Evolutionary conservation across 345 rosid genomes (phyloP).

Genomic region (Pugionium dolabratum): DNA sequence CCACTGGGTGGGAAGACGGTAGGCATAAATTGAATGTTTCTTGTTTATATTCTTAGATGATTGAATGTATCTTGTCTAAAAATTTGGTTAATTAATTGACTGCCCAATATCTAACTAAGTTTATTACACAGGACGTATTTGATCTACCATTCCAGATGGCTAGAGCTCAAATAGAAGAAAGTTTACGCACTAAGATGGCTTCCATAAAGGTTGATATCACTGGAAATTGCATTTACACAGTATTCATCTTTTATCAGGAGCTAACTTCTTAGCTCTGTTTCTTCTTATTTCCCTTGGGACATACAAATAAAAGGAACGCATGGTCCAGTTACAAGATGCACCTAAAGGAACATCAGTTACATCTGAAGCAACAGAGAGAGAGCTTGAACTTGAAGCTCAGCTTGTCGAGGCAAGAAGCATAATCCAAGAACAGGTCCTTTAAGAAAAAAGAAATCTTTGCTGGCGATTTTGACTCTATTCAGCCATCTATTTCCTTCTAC

Average conservation of each 20-base stretch:
- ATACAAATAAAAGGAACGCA: slow-evolving; percentile 36
- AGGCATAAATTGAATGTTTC: slow-evolving; percentile 17
- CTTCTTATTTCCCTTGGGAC: slow-evolving; percentile 2
- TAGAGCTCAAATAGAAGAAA: slow-evolving; percentile 97
- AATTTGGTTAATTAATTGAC: background rate
- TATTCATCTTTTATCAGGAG: background rate
- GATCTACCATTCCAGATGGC: slow-evolving; percentile 94
- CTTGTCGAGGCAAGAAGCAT: slow-evolving; percentile 99
- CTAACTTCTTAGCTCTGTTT: slow-evolving; percentile 21
- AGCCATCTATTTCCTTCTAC: background rate
- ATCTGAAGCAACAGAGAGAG: slow-evolving; percentile 95
- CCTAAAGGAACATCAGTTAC: slow-evolving; percentile 90
- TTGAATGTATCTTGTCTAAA: background rate
- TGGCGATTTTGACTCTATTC: background rate
- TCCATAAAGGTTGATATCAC: slow-evolving; percentile 70
- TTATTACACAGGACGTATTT: slow-evolving; percentile 69
- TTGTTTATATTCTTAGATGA: background rate
- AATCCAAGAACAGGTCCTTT: slow-evolving; percentile 90
- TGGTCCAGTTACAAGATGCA: slow-evolving; percentile 91
- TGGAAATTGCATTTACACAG: background rate
- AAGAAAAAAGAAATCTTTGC: background rate
- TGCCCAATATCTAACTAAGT: background rate
- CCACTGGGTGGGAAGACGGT: slow-evolving; percentile 97
- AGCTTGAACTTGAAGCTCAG: slow-evolving; percentile 99
- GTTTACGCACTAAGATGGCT: slow-evolving; percentile 89